These are phyloP conservation scores for Colletotrichum destructivum DNA, from an alignment of 2,329 filamentous ascomycete species.

Conservation along the genomic window DNA sequence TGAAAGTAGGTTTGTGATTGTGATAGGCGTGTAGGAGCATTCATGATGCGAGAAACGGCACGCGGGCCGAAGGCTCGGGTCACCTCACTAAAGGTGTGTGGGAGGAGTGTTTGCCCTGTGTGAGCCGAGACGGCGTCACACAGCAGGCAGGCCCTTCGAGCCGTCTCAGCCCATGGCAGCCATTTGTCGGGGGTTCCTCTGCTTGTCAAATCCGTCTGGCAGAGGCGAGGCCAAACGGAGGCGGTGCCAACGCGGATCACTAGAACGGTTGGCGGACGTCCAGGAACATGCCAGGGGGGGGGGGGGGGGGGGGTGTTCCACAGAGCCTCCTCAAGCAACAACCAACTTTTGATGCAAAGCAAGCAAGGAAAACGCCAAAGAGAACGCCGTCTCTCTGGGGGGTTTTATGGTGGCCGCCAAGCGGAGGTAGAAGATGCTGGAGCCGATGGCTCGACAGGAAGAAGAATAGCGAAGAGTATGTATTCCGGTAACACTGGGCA, in stretches of 20 bases:
- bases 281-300: constrained; percentile 13
- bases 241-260: neutral
- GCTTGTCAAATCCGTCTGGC: constrained; percentile 22
- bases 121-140: constrained; percentile 8
- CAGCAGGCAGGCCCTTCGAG: constrained; percentile 2
- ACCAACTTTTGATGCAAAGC: neutral
- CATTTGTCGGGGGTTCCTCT: constrained; percentile 21
- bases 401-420: too few species aligned
- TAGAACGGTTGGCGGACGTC: constrained; percentile 4
- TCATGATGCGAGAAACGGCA: neutral
- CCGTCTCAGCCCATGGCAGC: neutral
- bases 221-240: neutral
- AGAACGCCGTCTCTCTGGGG: neutral
- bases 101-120: constrained; percentile 4
- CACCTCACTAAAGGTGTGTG: neutral
- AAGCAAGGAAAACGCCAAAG: neutral
- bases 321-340: neutral
- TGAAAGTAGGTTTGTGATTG: neutral
- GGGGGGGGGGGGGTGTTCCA: neutral
- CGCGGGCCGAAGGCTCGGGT: constrained; percentile 12
- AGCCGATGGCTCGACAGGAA: neutral
- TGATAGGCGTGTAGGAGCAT: too few species aligned
- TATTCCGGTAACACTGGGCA: neutral
- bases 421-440: neutral
- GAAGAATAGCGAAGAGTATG: neutral